Evolutionary conservation across 441 rosid genomes (phyloP).

Genomic region (Syzygium malaccense): DNA sequence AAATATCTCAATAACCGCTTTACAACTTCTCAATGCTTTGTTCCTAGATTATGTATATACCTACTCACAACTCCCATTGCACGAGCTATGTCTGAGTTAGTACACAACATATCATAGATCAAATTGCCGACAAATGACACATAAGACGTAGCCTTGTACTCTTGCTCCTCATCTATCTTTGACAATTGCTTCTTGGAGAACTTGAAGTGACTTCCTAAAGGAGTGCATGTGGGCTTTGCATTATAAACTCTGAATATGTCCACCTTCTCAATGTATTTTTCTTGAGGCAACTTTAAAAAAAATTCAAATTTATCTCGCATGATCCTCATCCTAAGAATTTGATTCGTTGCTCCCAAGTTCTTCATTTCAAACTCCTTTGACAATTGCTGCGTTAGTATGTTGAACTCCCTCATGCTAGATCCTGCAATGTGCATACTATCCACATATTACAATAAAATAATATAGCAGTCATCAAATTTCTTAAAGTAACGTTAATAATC

Average conservation of each 20-base stretch:
- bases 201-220: neutral
- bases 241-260: neutral
- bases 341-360: neutral
- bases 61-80: neutral
- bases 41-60: neutral
- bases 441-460: neutral
- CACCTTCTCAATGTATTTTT: neutral
- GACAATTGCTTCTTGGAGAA: neutral
- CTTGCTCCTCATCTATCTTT: neutral
- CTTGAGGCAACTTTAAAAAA: neutral
- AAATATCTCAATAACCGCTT: neutral
- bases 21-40: neutral
- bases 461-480: neutral
- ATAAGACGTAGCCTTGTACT: neutral
- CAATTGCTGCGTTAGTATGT: neutral
- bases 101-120: neutral
- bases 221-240: neutral
- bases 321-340: neutral
- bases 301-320: accelerated
- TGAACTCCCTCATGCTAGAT: neutral
- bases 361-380: neutral
- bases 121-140: accelerated
- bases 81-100: neutral
- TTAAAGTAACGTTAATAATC: neutral
- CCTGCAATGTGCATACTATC: neutral